These are phyloP conservation scores for Solanum corneliomulleri DNA, from an alignment of 257 asterid species.

Conservation along the genomic window DNA sequence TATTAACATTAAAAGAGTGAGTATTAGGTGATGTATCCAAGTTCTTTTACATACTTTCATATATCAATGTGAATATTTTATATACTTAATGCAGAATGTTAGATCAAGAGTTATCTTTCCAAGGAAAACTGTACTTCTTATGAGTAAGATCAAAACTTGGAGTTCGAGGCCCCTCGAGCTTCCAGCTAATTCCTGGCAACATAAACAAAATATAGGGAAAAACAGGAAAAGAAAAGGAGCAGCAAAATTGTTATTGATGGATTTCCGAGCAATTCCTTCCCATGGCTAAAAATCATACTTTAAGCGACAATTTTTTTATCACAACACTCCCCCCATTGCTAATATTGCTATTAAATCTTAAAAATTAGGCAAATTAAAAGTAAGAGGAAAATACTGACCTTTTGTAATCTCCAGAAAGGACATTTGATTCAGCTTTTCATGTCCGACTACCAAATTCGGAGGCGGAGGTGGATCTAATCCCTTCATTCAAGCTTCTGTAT, in stretches of 20 bases:
- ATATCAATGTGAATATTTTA: neutral
- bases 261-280: neutral
- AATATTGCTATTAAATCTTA: neutral
- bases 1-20: neutral
- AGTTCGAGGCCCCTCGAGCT: neutral
- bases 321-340: neutral
- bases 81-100: neutral
- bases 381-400: neutral
- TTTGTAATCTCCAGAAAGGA: neutral
- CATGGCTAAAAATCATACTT: neutral
- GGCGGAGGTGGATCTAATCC: neutral
- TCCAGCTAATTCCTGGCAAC: neutral
- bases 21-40: neutral
- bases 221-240: neutral
- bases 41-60: neutral
- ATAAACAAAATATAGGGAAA: neutral
- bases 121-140: neutral
- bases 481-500: neutral
- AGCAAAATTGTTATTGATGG: neutral
- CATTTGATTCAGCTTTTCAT: neutral
- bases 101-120: neutral
- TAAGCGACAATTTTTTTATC: neutral
- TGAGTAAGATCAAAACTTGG: neutral
- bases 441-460: neutral
- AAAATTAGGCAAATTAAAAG: neutral